phyloP scores from a whole-genome alignment of 306 rosid species.

The Trichosanthes truncata region DNA sequence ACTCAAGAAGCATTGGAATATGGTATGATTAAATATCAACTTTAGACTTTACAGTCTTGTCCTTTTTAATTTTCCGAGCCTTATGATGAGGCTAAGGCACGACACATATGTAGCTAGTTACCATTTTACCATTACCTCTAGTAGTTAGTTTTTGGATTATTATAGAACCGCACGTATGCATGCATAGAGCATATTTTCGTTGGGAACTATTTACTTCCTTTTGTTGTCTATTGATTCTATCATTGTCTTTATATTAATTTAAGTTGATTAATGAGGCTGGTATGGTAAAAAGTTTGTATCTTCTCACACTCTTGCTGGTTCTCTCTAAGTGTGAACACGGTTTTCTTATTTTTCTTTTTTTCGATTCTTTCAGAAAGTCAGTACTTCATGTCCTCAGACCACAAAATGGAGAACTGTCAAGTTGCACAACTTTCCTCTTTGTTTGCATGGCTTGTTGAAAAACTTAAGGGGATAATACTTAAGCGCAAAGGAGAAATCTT shows the following conservation, averaged over 20 bases:
- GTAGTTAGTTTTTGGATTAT: neutral
- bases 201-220: neutral
- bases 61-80: neutral
- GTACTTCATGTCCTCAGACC: constrained; percentile 17
- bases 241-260: neutral
- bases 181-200: neutral
- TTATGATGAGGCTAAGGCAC: neutral
- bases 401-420: constrained; percentile 19
- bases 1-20: constrained; percentile 29
- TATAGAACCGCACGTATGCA: neutral
- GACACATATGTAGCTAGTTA: neutral
- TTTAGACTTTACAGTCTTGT: constrained; percentile 2
- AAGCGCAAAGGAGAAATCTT: constrained; percentile 7
- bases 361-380: constrained; percentile 22
- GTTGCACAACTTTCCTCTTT: constrained; percentile 47
- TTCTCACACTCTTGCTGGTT: neutral
- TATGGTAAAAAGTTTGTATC: neutral
- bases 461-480: constrained; percentile 26
- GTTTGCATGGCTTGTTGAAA: constrained; percentile 65
- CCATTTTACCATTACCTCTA: neutral
- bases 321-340: too few species aligned
- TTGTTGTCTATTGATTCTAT: neutral
- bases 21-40: constrained; percentile 31
- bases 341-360: too few species aligned
- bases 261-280: neutral